A percentile compares a stretch with the other conserved stretches of the same genome.
Evolutionary conservation across 495 filamentous ascomycete genomes (phyloP).

Genomic region (Penicillium arizonense): DNA sequence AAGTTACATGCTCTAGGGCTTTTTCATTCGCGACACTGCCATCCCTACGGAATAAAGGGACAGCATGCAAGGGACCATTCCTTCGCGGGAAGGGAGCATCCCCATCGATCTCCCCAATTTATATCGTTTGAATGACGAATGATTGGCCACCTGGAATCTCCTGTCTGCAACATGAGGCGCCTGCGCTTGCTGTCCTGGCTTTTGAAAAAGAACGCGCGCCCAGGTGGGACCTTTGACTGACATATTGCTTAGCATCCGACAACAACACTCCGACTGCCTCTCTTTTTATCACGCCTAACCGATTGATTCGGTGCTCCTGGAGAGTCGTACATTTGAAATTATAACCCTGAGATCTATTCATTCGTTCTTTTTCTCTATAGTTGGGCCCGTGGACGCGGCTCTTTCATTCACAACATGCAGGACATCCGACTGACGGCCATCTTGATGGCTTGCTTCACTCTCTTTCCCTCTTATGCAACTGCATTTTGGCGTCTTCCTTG

Average conservation of each 20-base stretch:
- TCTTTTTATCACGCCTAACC: slow-evolving; percentile 10
- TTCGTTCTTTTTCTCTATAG: slow-evolving; percentile 14
- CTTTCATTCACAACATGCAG: slow-evolving; percentile 18
- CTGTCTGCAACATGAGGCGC: slow-evolving; percentile 5
- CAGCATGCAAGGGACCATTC: slow-evolving; percentile 25
- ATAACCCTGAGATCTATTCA: background rate
- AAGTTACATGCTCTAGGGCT: slow-evolving; percentile 17
- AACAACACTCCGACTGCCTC: background rate
- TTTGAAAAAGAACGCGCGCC: slow-evolving; percentile 3
- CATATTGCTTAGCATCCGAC: slow-evolving; percentile 11
- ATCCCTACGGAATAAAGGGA: slow-evolving; percentile 7
- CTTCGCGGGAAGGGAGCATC: slow-evolving; percentile 12
- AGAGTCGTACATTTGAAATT: slow-evolving; percentile 11
- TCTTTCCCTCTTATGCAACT: slow-evolving; percentile 38
- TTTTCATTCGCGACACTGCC: background rate
- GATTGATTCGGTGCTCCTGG: slow-evolving; percentile 27
- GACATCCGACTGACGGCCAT: slow-evolving; percentile 17
- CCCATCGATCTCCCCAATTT: slow-evolving; percentile 16
- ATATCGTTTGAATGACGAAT: slow-evolving; percentile 9
- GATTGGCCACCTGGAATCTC: slow-evolving; percentile 15
- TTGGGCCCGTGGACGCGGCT: slow-evolving; percentile 16
- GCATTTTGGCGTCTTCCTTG: slow-evolving; percentile 93
- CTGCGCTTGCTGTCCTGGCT: background rate
- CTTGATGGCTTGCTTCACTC: slow-evolving; percentile 29
- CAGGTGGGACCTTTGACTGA: slow-evolving; percentile 11